Conservation (phyloP, 495 filamentous ascomycete species). For the Trichoderma reesei region DNA sequence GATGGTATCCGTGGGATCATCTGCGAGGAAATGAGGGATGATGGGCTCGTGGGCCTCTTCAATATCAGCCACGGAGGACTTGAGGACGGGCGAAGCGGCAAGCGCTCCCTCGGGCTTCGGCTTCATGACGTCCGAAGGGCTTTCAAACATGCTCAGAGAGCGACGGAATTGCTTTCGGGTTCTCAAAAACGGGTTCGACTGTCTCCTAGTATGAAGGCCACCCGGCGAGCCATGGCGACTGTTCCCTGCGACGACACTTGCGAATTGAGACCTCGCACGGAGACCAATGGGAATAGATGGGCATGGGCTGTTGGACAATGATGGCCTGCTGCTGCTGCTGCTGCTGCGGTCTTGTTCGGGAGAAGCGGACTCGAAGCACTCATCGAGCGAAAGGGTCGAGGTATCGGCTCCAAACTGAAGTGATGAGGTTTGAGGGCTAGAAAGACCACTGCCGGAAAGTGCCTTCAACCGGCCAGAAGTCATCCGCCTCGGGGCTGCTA, state of each 20-base stretch:
- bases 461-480: constrained; percentile 52
- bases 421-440: constrained; percentile 50
- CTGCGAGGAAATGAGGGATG: constrained; percentile 76
- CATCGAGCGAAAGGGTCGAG: constrained; percentile 56
- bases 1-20: constrained; percentile 71
- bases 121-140: constrained; percentile 76
- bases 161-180: constrained; percentile 82
- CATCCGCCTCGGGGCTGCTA: constrained; percentile 48
- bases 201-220: constrained; percentile 56
- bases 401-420: constrained; percentile 67
- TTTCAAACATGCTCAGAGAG: constrained; percentile 95
- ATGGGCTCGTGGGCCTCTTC: constrained; percentile 54
- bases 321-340: constrained; percentile 37
- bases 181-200: constrained; percentile 59
- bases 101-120: constrained; percentile 43
- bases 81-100: constrained; percentile 33
- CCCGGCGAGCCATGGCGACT: constrained; percentile 57
- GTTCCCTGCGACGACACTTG: constrained; percentile 21
- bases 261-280: constrained; percentile 53
- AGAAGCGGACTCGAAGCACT: constrained; percentile 64
- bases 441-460: constrained; percentile 41
- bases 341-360: constrained; percentile 57
- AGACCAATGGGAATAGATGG: constrained; percentile 38
- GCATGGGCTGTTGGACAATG: constrained; percentile 45
- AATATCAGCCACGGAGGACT: constrained; percentile 70